Conservation (phyloP, 2,329 filamentous ascomycete species). For the Talaromyces sp. region DNA sequence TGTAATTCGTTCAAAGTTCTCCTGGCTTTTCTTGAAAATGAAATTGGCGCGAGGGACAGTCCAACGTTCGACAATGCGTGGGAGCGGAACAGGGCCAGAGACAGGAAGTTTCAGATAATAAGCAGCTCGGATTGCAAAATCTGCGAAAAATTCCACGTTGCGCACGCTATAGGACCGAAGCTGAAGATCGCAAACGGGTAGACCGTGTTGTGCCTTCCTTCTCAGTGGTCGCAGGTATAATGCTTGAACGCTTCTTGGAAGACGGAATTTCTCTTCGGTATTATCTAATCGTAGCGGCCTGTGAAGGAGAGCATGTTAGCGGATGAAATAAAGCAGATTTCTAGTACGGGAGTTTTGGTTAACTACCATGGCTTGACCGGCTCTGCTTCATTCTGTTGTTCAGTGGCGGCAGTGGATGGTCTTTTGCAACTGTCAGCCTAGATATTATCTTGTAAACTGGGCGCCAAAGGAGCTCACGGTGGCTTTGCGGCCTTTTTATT, state of each 20-base stretch:
- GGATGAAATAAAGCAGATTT: not conserved
- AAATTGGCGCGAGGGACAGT: constrained; percentile 86
- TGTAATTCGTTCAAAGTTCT: constrained; percentile 94
- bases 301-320: constrained; percentile 2
- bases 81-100: constrained; percentile 78
- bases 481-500: not conserved
- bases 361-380: constrained; percentile 10
- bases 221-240: constrained; percentile 81
- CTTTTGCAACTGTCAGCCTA: not conserved
- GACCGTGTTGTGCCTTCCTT: constrained; percentile 65
- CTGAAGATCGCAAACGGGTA: constrained; percentile 86
- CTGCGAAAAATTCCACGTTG: constrained; percentile 88
- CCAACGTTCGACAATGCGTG: constrained; percentile 85
- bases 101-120: constrained; percentile 89
- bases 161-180: constrained; percentile 85
- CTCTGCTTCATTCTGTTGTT: not conserved
- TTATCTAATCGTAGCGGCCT: constrained; percentile 34
- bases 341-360: not conserved
- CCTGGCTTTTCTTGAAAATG: constrained; percentile 94
- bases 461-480: not conserved
- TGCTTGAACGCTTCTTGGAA: constrained; percentile 77
- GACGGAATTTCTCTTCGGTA: constrained; percentile 43
- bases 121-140: constrained; percentile 89
- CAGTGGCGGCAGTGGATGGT: not conserved
- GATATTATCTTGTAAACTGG: not conserved